Percentiles rank a stretch among this genome's conserved stretches.
These are phyloP conservation scores for Hypoxylon sp. DNA, from an alignment of 2,329 filamentous ascomycete genomes.

Conservation along the genomic window DNA sequence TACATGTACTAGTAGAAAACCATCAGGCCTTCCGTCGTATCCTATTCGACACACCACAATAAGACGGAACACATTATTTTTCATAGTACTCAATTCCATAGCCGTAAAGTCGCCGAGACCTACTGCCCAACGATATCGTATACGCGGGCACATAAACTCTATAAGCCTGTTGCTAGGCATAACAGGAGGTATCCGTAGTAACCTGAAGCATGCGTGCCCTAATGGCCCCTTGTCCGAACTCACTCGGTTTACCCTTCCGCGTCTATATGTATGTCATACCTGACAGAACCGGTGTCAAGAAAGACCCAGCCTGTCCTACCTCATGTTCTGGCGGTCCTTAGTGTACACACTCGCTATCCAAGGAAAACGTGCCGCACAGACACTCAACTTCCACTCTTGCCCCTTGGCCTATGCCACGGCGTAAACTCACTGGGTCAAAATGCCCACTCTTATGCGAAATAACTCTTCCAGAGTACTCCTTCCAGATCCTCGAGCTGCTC, in stretches of 20 bases:
- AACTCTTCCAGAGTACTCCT: conserved; percentile 99
- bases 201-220: conserved; percentile 7
- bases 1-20: not conserved
- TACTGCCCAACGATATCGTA: not conserved
- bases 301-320: conserved; percentile 13
- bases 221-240: conserved; percentile 14
- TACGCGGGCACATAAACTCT: not conserved
- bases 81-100: conserved; percentile 9
- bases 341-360: conserved; percentile 23
- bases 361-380: conserved; percentile 12
- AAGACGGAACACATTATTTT: conserved; percentile 6
- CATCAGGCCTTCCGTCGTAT: not conserved
- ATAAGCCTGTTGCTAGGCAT: not conserved
- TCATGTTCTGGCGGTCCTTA: conserved; percentile 8
- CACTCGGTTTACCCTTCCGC: conserved; percentile 13
- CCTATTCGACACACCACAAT: not conserved
- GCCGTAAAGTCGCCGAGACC: conserved; percentile 5
- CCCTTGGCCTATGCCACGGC: not conserved
- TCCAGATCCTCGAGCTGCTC: conserved; percentile 96
- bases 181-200: not conserved
- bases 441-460: conserved; percentile 78
- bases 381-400: not conserved
- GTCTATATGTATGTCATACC: conserved; percentile 27
- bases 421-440: not conserved
- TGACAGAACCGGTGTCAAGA: conserved; percentile 2